These are phyloP conservation scores for Pichia heedii DNA, from an alignment of 805 yeast genomes.

Conservation along the genomic window DNA sequence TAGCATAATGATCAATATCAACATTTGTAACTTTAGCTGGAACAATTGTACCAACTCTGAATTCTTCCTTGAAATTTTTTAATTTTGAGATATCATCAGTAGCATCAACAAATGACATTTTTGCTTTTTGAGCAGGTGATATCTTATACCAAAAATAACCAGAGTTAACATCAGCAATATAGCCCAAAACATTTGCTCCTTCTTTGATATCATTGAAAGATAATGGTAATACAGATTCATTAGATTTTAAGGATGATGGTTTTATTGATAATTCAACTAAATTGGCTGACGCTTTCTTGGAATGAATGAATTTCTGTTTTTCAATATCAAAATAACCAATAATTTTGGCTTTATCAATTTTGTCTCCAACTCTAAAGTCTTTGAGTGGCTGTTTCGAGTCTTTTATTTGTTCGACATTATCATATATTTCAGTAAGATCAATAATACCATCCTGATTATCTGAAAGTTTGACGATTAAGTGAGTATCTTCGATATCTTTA, in stretches of 20 bases:
- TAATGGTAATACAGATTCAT: conserved; percentile 30
- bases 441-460: conserved; percentile 74
- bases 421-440: conserved; percentile 65
- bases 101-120: conserved; percentile 55
- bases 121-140: conserved; percentile 60
- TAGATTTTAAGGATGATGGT: conserved; percentile 21
- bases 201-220: conserved; percentile 32
- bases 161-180: conserved; percentile 52
- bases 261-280: conserved; percentile 51
- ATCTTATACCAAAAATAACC: conserved; percentile 62
- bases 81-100: conserved; percentile 43
- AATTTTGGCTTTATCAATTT: conserved; percentile 48
- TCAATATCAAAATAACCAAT: conserved; percentile 72
- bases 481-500: conserved; percentile 53
- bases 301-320: conserved; percentile 56
- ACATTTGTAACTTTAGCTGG: conserved; percentile 44
- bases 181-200: conserved; percentile 49
- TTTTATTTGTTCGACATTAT: conserved; percentile 41
- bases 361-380: conserved; percentile 48
- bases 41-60: conserved; percentile 67
- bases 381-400: conserved; percentile 52
- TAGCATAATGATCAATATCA: conserved; percentile 41
- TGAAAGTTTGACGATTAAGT: conserved; percentile 66
- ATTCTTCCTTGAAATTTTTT: conserved; percentile 42
- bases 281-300: conserved; percentile 43